A percentile compares a stretch with the other conserved stretches of the same genome.
These are phyloP conservation scores for Wickerhamomyces subpelliculosus DNA, from an alignment of 805 yeast genomes.

Conservation along the genomic window DNA sequence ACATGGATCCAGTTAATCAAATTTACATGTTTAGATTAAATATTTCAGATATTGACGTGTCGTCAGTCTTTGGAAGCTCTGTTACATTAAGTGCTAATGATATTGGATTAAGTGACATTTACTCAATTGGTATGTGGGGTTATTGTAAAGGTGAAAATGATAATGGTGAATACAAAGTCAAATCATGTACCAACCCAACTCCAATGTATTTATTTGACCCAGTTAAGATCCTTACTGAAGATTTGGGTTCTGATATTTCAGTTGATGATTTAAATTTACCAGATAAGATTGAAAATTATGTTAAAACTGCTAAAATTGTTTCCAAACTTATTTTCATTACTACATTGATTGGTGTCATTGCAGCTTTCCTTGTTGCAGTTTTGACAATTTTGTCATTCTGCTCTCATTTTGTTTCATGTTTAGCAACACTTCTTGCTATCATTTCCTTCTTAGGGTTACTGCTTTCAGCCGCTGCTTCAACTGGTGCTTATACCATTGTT, in stretches of 20 bases:
- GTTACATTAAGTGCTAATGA: constrained; percentile 8
- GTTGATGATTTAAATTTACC: constrained; percentile 42
- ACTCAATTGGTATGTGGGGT: constrained; percentile 57
- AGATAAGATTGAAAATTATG: constrained; percentile 38
- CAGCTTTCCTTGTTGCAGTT: constrained; percentile 37
- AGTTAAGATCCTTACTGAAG: constrained; percentile 23
- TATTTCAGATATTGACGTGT: constrained; percentile 25
- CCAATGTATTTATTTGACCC: constrained; percentile 56
- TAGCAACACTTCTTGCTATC: constrained; percentile 38
- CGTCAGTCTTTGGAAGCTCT: constrained; percentile 10
- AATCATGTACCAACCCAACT: constrained; percentile 48
- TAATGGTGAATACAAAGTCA: constrained; percentile 23
- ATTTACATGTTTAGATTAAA: constrained; percentile 42
- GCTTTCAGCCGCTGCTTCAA: constrained; percentile 48
- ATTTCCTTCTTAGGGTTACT: constrained; percentile 32
- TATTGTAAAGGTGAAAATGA: constrained; percentile 42
- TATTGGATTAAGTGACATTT: constrained; percentile 38
- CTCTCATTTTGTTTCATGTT: constrained; percentile 37
- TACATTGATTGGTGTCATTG: constrained; percentile 40
- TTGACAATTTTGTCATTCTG: constrained; percentile 38
- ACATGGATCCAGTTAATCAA: constrained; percentile 31
- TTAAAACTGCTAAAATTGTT: constrained; percentile 36
- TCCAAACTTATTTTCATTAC: constrained; percentile 55
- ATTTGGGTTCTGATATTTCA: constrained; percentile 10
- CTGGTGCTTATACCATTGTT: constrained; percentile 52